Evolutionary conservation across 225 moss, liverwort and hornwort species (phyloP), one percentile per base, ranked within the genome.

Genomic region (Marchantia polymorpha): DNA sequence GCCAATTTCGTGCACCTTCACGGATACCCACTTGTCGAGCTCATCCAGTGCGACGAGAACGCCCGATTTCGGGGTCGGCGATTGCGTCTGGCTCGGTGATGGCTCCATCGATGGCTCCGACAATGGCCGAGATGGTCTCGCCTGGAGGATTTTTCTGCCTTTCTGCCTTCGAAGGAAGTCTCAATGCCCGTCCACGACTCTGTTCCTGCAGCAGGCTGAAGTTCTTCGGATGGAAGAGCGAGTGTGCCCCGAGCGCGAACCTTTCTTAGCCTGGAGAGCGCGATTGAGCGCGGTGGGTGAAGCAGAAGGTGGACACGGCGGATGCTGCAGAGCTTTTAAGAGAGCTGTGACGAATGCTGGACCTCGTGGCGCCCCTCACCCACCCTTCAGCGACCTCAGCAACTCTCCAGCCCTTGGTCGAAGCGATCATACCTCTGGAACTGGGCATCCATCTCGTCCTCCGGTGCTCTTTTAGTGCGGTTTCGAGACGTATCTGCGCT

Each of bases 11-110:
- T 92, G 88, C 22, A 93, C 84, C 84, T 86, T 84, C 15, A 87
- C 77, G 0, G 95, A 95, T 16, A 90, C 27, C 19, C 76, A 78
- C 78, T 84, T 89, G 88, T 95, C 95, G 51, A 91, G 78, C 6
- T 81, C 50, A 74, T 88, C 83, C 0, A 88, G 46, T 19, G 48
- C 53, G 61, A 80, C 51, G 4, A 80, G 73, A 65, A 69, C 7
- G 29, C 78, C 69, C 47, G 78, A 26, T 9, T 52, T 27, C 22
- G 78, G 31, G 15, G 48, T 3, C 0, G 68, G 52, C 26, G 22
- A 20, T 31, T 68, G 69, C 22, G 20, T 30, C 47, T 68, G 51
- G 10, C 47, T 23, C 39, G 39, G 39, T 64, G 78, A 55, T 56
- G 68, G 22, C 26, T 79, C 78, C 78, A 79, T 79, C 77, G 64